Conservation (phyloP, 2,329 filamentous ascomycete species). For the Teratosphaeria viscida region DNA sequence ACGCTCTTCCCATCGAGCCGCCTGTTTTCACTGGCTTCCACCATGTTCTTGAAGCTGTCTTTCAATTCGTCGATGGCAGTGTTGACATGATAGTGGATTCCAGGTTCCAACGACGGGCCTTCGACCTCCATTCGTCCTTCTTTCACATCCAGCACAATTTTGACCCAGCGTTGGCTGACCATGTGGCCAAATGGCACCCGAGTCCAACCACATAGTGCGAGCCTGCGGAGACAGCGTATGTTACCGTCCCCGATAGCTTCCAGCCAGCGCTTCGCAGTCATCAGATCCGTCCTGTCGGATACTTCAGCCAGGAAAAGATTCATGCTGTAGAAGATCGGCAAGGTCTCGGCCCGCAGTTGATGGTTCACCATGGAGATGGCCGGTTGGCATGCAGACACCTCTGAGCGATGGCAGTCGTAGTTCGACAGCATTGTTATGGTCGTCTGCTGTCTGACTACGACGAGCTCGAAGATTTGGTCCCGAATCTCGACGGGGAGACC, state of each 20-base stretch:
- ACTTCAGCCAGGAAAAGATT: conserved; percentile 18
- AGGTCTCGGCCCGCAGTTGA: conserved; percentile 13
- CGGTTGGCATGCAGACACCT: conserved; percentile 12
- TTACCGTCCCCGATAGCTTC: conserved; percentile 11
- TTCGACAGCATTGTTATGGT: conserved; percentile 15
- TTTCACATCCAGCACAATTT: conserved; percentile 12
- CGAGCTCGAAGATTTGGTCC: conserved; percentile 18
- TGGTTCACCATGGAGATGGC: conserved; percentile 10
- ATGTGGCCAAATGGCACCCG: conserved; percentile 15
- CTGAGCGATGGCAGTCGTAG: conserved; percentile 8
- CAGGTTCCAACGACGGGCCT: background rate
- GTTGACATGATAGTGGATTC: background rate
- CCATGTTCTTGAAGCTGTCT: background rate
- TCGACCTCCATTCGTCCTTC: conserved; percentile 8
- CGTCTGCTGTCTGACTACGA: conserved; percentile 13
- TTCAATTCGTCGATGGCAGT: background rate
- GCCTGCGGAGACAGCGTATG: conserved; percentile 7
- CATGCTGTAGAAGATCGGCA: conserved; percentile 15
- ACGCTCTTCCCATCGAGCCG: conserved; percentile 1
- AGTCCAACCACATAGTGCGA: conserved; percentile 16
- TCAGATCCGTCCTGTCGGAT: conserved; percentile 10
- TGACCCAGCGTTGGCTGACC: conserved; percentile 11
- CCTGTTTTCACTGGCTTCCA: background rate
- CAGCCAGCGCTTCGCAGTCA: conserved; percentile 12
- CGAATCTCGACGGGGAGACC: conserved; percentile 18